Conservation (phyloP, 2,329 filamentous ascomycete genomes). For the Fusarium bactridioides region DNA sequence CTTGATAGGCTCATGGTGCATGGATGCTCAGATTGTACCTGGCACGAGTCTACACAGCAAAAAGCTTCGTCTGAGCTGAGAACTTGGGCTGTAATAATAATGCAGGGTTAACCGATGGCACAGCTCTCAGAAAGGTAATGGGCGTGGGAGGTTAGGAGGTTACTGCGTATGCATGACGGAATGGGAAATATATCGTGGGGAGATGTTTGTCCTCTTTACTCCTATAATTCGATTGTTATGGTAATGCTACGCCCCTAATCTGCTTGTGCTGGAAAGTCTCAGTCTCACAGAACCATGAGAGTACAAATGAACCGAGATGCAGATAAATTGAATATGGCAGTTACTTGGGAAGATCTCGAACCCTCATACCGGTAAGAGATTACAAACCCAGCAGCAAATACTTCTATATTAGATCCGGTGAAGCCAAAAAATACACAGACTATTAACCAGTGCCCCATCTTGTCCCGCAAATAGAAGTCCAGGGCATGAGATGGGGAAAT, state of each 20-base stretch:
- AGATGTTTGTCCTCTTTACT: not conserved
- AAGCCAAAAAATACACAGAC: not conserved
- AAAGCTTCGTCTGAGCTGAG: conserved; percentile 27
- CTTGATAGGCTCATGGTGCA: conserved; percentile 7
- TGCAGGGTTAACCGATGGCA: not conserved
- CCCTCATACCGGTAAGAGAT: not conserved
- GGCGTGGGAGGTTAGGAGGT: not conserved
- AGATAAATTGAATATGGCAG: not conserved
- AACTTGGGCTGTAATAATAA: not conserved
- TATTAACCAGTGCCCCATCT: conserved; percentile 11
- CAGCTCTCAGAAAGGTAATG: conserved; percentile 8
- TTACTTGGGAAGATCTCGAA: conserved; percentile 12
- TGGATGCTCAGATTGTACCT: not conserved
- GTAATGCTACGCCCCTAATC: conserved; percentile 8
- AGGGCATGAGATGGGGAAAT: conserved; percentile 19
- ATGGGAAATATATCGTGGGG: not conserved
- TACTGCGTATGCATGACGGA: not conserved
- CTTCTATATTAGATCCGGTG: not conserved
- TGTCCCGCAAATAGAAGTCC: conserved; percentile 14
- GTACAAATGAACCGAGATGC: not conserved
- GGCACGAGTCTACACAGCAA: not conserved
- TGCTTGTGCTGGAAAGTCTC: not conserved
- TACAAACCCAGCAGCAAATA: not conserved
- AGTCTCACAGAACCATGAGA: not conserved
- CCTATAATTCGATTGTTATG: not conserved